phyloP scores from a whole-genome alignment of 331 rosid genomes.

The Saraca asoca region DNA sequence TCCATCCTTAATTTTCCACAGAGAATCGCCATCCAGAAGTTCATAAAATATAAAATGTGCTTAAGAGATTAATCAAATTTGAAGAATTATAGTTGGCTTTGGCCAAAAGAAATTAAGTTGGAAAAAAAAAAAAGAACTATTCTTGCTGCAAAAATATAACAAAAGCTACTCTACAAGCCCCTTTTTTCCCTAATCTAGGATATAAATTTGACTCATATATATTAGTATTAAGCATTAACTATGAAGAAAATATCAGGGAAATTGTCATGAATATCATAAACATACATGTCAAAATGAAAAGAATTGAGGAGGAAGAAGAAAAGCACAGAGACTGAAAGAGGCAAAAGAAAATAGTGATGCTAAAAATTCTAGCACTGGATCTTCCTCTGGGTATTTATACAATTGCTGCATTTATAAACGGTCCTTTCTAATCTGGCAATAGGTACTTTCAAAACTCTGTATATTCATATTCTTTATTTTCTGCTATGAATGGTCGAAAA shows the following conservation, averaged over 20 bases:
- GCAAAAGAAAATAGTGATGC: background rate
- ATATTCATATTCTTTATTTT: background rate
- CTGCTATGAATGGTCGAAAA: background rate
- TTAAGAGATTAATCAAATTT: constrained; percentile 14
- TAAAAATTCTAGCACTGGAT: background rate
- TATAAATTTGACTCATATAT: background rate
- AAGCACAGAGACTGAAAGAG: background rate
- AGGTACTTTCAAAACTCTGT: constrained; percentile 2
- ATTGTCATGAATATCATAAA: constrained; percentile 17
- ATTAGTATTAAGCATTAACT: background rate
- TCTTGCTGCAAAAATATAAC: constrained; percentile 13
- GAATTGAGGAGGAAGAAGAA: background rate
- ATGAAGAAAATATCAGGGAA: constrained; percentile 7
- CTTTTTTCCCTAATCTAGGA: background rate
- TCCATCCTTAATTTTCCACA: background rate
- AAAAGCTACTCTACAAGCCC: background rate
- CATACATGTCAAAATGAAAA: constrained; percentile 1
- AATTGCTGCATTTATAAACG: background rate
- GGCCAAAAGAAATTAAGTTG: background rate
- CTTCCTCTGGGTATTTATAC: constrained; percentile 9
- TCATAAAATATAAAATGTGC: constrained; percentile 12
- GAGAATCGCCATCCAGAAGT: constrained; percentile 14
- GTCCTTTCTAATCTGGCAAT: background rate
- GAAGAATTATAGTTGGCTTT: constrained; percentile 13
- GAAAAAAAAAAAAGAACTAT: too few species aligned